phyloP scores from a whole-genome alignment of 352 stramenopile genomes.

The Pythium aristosporum region DNA sequence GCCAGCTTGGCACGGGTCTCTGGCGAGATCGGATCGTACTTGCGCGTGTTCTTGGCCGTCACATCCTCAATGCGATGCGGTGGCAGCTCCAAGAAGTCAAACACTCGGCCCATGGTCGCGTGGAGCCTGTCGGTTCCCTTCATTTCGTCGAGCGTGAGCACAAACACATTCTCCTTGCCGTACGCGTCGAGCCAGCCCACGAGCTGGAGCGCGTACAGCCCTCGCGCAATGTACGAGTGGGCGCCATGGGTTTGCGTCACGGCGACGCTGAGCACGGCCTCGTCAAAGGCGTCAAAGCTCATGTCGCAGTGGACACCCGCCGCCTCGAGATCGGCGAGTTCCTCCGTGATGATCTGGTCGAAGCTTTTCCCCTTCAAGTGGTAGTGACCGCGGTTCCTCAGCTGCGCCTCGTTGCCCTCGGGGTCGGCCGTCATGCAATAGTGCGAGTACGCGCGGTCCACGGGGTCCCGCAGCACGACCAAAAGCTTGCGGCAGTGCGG shows the following conservation, averaged over 20 bases:
- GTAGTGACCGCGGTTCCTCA: constrained; percentile 75
- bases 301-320: constrained; percentile 75
- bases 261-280: constrained; percentile 47
- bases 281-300: constrained; percentile 69
- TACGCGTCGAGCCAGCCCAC: constrained; percentile 92
- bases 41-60: constrained; percentile 86
- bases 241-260: constrained; percentile 62
- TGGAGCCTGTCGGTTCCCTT: constrained; percentile 65
- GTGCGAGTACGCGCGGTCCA: constrained; percentile 86
- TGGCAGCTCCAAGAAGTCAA: constrained; percentile 83
- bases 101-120: constrained; percentile 80
- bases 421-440: constrained; percentile 87
- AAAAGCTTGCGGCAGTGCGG: constrained; percentile 84
- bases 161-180: constrained; percentile 84
- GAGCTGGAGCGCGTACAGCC: constrained; percentile 95
- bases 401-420: constrained; percentile 70
- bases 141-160: constrained; percentile 94
- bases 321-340: constrained; percentile 60
- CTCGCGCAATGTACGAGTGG: constrained; percentile 82
- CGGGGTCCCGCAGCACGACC: constrained; percentile 79
- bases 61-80: constrained; percentile 78
- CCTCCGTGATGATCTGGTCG: constrained; percentile 70
- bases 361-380: constrained; percentile 63
- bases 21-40: constrained; percentile 72
- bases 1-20: constrained; percentile 55